These are phyloP conservation scores for Acanthamoeba castellanii DNA, from an alignment of 208 protist genomes.

Conservation along the genomic window DNA sequence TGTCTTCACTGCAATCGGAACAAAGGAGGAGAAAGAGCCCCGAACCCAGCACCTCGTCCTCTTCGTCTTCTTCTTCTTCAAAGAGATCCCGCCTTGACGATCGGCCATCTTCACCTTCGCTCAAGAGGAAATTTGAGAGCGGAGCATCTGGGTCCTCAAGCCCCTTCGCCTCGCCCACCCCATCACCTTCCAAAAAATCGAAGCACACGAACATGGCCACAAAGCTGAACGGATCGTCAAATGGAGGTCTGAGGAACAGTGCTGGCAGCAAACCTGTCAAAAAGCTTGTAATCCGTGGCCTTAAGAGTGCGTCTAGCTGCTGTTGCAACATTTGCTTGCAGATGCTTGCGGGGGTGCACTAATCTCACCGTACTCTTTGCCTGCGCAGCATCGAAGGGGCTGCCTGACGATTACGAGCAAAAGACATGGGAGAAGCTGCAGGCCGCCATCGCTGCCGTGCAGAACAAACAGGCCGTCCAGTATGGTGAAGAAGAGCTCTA, in stretches of 20 bases:
- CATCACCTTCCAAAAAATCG: conserved; percentile 54
- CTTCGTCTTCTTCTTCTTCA: conserved; percentile 13
- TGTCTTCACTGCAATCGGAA: conserved; percentile 51
- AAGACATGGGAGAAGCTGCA: conserved; percentile 84
- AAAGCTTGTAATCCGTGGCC: conserved; percentile 60
- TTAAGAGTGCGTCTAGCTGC: not conserved
- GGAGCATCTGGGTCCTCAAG: not conserved
- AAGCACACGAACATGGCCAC: not conserved
- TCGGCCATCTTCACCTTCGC: not conserved
- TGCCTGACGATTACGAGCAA: conserved; percentile 82
- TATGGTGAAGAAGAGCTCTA: conserved; percentile 84
- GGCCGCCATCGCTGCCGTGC: conserved; percentile 80
- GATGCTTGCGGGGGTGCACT: not conserved
- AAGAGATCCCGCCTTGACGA: conserved; percentile 7
- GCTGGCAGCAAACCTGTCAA: conserved; percentile 60
- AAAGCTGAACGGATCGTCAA: not conserved
- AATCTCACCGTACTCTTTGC: not conserved
- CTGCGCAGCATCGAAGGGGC: conserved; percentile 17
- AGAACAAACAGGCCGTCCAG: conserved; percentile 77
- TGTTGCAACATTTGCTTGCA: not conserved
- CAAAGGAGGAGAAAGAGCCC: conserved; percentile 66
- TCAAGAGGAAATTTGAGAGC: conserved; percentile 39
- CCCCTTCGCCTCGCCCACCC: not conserved
- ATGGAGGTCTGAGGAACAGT: not conserved
- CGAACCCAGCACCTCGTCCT: not conserved